These are phyloP conservation scores for Avena insularis DNA, from an alignment of 176 grass and related monocot genomes.

Conservation along the genomic window DNA sequence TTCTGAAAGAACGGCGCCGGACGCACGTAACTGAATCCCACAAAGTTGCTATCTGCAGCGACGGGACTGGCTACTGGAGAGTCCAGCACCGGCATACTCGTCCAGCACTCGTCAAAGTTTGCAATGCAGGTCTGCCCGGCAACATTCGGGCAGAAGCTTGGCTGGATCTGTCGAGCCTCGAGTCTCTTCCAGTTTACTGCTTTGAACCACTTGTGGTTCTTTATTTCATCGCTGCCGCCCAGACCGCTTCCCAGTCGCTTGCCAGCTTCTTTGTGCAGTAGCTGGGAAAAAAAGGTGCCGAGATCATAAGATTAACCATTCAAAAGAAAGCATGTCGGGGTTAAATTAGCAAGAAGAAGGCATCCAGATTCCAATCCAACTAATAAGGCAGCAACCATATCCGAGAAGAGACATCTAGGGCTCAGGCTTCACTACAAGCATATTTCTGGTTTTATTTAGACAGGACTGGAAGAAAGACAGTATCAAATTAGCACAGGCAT, in stretches of 20 bases:
- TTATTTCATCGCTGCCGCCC: conserved; percentile 74
- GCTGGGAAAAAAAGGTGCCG: conserved; percentile 48
- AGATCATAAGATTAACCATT: neutral
- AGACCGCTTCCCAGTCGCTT: conserved; percentile 72
- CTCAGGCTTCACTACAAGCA: too few relatives aligned
- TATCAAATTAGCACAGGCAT: neutral
- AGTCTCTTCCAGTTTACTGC: conserved; percentile 88
- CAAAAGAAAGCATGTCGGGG: neutral
- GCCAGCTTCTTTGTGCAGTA: conserved; percentile 88
- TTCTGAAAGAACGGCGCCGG: conserved; percentile 65
- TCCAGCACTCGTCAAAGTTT: conserved; percentile 93
- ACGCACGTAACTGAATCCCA: conserved; percentile 86
- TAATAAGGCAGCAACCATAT: too few relatives aligned
- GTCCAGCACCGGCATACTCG: conserved; percentile 82
- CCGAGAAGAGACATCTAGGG: too few relatives aligned
- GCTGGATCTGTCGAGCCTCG: conserved; percentile 76
- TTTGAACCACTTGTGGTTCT: conserved; percentile 98
- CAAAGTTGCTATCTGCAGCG: conserved; percentile 66
- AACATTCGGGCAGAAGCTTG: conserved; percentile 91
- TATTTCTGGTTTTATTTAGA: too few relatives aligned
- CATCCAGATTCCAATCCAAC: too few relatives aligned
- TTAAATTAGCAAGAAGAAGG: neutral
- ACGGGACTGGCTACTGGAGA: conserved; percentile 90
- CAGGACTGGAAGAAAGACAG: too few relatives aligned
- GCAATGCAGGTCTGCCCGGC: conserved; percentile 77